These are phyloP conservation scores for Hydnomerulius pinastri DNA, from an alignment of 768 basidiomycete genomes.

Conservation along the genomic window DNA sequence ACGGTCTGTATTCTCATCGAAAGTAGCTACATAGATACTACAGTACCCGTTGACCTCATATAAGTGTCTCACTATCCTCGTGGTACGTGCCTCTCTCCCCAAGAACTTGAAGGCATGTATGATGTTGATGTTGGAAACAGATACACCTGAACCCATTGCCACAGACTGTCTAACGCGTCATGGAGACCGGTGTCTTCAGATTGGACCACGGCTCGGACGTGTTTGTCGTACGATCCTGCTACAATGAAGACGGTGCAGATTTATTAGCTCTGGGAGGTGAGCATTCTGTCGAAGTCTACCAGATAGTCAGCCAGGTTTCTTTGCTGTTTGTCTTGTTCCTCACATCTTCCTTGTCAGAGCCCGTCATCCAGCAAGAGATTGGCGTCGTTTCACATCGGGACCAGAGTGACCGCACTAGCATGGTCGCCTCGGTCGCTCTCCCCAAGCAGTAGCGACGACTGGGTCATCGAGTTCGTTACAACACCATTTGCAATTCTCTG, in stretches of 20 bases:
- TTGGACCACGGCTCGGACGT: constrained; percentile 63
- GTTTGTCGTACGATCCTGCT: constrained; percentile 61
- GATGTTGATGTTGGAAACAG: too few species aligned
- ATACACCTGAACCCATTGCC: too few species aligned
- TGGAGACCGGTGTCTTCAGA: constrained; percentile 50
- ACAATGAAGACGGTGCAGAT: constrained; percentile 62
- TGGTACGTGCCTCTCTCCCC: neutral
- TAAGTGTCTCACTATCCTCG: neutral
- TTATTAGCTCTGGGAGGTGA: constrained; percentile 75
- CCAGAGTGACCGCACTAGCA: constrained; percentile 69
- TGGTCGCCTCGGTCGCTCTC: constrained; percentile 76
- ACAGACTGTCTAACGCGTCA: too few species aligned
- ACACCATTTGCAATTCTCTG: constrained; percentile 1
- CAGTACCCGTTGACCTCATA: neutral
- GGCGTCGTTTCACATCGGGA: constrained; percentile 75
- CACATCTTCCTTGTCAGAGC: constrained; percentile 33
- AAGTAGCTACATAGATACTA: too few species aligned
- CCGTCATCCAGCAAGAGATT: constrained; percentile 48
- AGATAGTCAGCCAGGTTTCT: constrained; percentile 49
- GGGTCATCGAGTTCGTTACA: constrained; percentile 69
- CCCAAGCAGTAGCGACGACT: constrained; percentile 61
- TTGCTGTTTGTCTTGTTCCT: constrained; percentile 6
- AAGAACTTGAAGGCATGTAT: too few species aligned
- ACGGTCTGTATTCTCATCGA: too few species aligned
- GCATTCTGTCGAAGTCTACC: constrained; percentile 69